Percentiles rank a stretch among this genome's conserved stretches.
These are phyloP conservation scores for Neoscytalidium dimidiatum DNA, from an alignment of 2,329 filamentous ascomycete species.

Conservation along the genomic window DNA sequence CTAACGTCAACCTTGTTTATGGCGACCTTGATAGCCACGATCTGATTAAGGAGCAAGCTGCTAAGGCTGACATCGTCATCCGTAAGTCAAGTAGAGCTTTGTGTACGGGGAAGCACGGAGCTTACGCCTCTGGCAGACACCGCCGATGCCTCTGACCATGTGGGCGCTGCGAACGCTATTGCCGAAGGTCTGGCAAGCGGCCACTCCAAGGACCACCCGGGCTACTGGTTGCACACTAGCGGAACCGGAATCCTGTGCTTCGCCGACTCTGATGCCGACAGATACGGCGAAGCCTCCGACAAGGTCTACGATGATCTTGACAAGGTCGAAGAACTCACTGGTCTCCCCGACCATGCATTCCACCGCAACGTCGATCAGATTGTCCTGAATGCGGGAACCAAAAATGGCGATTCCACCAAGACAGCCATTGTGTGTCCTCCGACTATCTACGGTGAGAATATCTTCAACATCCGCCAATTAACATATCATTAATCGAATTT, in stretches of 20 bases:
- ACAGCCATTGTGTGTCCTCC: conserved; percentile 63
- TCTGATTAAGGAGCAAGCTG: conserved; percentile 8
- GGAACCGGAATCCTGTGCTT: conserved; percentile 58
- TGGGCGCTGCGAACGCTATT: conserved; percentile 44
- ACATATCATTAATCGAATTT: conserved; percentile 33
- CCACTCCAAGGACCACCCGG: conserved; percentile 41
- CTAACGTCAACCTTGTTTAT: conserved; percentile 9
- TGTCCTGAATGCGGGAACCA: conserved; percentile 52
- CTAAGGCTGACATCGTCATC: conserved; percentile 27
- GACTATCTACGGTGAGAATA: conserved; percentile 62
- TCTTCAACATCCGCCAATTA: conserved; percentile 47
- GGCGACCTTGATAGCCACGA: conserved; percentile 16
- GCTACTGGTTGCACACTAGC: conserved; percentile 56
- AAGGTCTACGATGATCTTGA: conserved; percentile 62
- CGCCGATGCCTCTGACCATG: conserved; percentile 33
- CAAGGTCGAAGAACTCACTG: conserved; percentile 57
- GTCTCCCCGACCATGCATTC: conserved; percentile 57
- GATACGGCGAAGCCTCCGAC: conserved; percentile 49
- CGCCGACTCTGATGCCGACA: conserved; percentile 46
- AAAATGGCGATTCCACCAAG: conserved; percentile 19
- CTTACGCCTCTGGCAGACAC: conserved; percentile 25
- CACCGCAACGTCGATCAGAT: conserved; percentile 72
- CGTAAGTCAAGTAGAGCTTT: not conserved
- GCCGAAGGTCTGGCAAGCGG: conserved; percentile 51
- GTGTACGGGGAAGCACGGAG: not conserved